Evolutionary conservation across 108 stramenopile genomes (phyloP), one percentile per base, ranked within the genome.

Genomic region (Aurantiochytrium sp.): DNA sequence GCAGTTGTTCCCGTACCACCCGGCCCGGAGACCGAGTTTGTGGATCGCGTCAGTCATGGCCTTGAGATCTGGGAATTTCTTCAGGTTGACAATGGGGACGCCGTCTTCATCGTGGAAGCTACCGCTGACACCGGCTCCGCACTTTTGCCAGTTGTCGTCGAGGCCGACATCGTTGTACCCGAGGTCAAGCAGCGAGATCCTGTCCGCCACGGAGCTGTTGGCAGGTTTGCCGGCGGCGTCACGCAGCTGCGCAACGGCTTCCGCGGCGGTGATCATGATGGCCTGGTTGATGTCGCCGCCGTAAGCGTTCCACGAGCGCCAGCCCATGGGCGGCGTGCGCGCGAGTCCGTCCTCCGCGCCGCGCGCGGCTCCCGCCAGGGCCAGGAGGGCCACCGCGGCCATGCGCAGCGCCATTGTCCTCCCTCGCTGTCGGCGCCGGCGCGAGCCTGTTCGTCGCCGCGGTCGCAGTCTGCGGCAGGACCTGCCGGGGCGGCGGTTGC

Each of bases 1-100:
- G 88, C 92, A 93, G 85, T 91, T 91, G 85, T 93, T 93, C 22
- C 89, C 88, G 87, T 93, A 93, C 91, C 91, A 91, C 17, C 92
- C 92, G 17, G 92, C 92, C 15, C 81, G 91, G 73, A 93, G 55
- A 41, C 90, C 89, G 21, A 91, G 87, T n/a, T 21, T 41, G 53
- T 92, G 90, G 55, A 89, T 90, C 39, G 90, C 54, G 30, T 86
- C 59, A 5, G 89, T 91, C 92, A 92, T 92, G 5, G 48, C 65
- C 52, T 59, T 55, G n/a, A 92, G 37, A 27, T 89, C 87, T 3
- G 92, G 92, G 86, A 91, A 90, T 4, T 50, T 55, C 6, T 86
- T 52, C 10, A 34, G 24, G 88, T 92, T 89, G 54, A 92, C 87
- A 19, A 92, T 52, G 50, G 92, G 92, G 36, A 55, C 68, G 8